These are phyloP conservation scores for Tolypocladium guangdongense DNA, from an alignment of 2,329 filamentous ascomycete genomes.

Conservation along the genomic window DNA sequence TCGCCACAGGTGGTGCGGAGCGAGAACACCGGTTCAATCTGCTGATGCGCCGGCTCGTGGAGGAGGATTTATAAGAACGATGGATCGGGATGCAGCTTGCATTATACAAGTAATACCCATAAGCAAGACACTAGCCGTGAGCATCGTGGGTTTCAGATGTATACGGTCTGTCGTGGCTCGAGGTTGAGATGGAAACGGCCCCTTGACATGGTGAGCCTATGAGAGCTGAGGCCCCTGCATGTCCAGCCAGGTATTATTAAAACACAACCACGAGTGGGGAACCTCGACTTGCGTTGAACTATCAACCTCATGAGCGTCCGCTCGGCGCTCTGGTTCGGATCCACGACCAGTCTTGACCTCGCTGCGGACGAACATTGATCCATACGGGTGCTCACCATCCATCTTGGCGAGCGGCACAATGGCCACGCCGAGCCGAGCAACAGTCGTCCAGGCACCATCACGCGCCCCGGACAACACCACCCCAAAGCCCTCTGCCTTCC, in stretches of 20 bases:
- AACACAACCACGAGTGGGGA: background rate
- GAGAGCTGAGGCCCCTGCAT: no score
- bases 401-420: background rate
- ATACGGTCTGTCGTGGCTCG: no score
- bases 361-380: background rate
- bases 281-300: background rate
- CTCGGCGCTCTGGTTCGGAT: background rate
- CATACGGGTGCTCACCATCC: background rate
- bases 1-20: conserved; percentile 2
- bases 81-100: no score
- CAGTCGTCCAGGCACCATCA: conserved; percentile 18
- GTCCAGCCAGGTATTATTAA: no score
- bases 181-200: no score
- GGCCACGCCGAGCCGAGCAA: background rate
- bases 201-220: no score
- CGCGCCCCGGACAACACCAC: conserved; percentile 5
- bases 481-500: conserved; percentile 34
- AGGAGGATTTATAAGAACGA: conserved; percentile 6
- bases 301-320: background rate
- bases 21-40: conserved; percentile 8
- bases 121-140: no score
- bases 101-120: no score
- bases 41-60: conserved; percentile 7
- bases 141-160: no score
- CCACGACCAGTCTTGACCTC: background rate